Base-by-base conservation (phyloP, 2,329 filamentous ascomycete genomes). In the Epicoccum sorghinum region DNA sequence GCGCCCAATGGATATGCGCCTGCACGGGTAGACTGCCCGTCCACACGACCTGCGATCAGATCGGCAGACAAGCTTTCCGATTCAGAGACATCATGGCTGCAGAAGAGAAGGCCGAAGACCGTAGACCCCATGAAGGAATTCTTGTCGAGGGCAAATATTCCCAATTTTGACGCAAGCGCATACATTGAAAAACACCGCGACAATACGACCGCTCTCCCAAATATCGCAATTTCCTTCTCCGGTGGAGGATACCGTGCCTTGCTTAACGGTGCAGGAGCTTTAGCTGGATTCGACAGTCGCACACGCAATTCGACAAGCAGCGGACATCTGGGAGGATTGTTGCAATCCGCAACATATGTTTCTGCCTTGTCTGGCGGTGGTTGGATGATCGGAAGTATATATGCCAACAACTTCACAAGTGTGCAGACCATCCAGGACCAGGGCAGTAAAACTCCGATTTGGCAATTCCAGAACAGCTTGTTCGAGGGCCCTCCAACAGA, bases 191-290 rank as follows among this genome's bases (percentile, higher is more conserved):
- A 76, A 1, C 73, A 85, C 55, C 75, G 76, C 25, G 76, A 78
- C 57, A 88, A 89, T 72, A 78, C 77, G 0, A 80, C 81, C 13
- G 78, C 80, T 1, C 66, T 88, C 24, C 87, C 87, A 0, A 89
- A 87, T 62, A 86, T 96, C 57, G 91, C 82, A 13, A 84, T 96
- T 58, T 90, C 91, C 9, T 79, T 89, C 39, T 95, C 90, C 0
- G 91, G 91, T 10, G 92, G 92, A 70, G 92, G 92, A 32, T 96
- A 95, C 72, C 83, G 92, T 52, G 91, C 92, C n/a, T 80, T 96
- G 78, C 80, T 93, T 78, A 93, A 89, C 68, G 91, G 90, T 33
- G 92, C 88, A 13, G 92, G 92, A 56, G 88, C 88, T 38, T 65
- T 96, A 13, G 84, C 89, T 27, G 92, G 91, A 0, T 93, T 91